Evolutionary conservation across 1,284 basidiomycete genomes (phyloP), one percentile per base, ranked within the genome.

Genomic region (Leccinum subspadiceum): DNA sequence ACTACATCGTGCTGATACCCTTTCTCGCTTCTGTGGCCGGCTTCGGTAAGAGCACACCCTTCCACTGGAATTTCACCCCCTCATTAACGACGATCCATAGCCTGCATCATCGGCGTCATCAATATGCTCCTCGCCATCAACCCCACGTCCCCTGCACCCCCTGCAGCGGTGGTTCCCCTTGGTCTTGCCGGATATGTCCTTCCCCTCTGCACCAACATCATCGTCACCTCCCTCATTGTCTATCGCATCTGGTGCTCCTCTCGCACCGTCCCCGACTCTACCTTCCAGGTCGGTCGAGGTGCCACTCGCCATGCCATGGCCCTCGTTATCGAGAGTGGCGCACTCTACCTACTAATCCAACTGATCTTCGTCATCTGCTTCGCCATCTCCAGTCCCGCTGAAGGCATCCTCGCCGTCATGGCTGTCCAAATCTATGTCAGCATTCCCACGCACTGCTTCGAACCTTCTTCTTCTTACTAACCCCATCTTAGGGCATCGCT

Each of bases 401-500:
- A 74, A 59, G 73, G 64, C 7, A 69, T 81, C 54, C 60, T 73
- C 17, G 75, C 66, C 12, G 72, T 74, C 35, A 68, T 76, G 54
- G 73, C 75, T n/a, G 73, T 76, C 22, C 78, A 79, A 65, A 67
- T 77, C 41, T 79, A 80, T 55, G 78, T 77, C 57, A 65, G 73
- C 22, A 46, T 24, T 26, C 2, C 15, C 20, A 26, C 20, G 20
- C 13, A 24, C 22, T 26, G 5, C 22, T 49, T 49, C 20, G 2
- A 49, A 17, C 7, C 48, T 5, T 26, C 12, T 29, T 29, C 13
- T 31, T 31, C 13, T 49, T 49, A 15, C 48, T 26, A 49, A 24
- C 22, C 48, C 48, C 20, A n/a, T 49, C 8, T 49, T 49, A 49
- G 48, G 48, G 48, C 4, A 49, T 49, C 48, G 48, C 48, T 49